Conservation (phyloP, 768 basidiomycete species). For the Bullera alba region DNA sequence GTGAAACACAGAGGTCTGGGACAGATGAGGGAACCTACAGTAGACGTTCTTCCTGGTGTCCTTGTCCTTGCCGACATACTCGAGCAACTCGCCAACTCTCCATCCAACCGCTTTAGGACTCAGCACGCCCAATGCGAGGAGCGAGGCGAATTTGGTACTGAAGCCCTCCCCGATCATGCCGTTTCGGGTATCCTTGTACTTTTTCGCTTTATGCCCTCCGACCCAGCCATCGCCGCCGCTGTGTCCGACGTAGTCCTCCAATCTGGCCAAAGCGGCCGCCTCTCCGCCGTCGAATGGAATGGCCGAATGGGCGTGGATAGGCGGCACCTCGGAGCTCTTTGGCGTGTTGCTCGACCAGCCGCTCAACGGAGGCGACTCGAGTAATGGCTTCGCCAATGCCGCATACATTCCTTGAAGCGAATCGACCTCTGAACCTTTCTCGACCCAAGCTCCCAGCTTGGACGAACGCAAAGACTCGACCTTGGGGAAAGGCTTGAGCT, state of each 20-base stretch:
- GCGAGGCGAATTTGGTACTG: slow-evolving; percentile 49
- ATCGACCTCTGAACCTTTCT: slow-evolving; percentile 10
- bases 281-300: slow-evolving; percentile 47
- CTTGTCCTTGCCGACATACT: slow-evolving; percentile 32
- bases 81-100: slow-evolving; percentile 32
- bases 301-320: slow-evolving; percentile 26
- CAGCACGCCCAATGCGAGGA: slow-evolving; percentile 45
- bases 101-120: slow-evolving; percentile 38
- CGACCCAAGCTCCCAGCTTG: slow-evolving; percentile 16
- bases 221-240: slow-evolving; percentile 11
- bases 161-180: slow-evolving; percentile 48
- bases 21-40: slow-evolving; percentile 27
- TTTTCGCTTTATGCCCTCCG: slow-evolving; percentile 32
- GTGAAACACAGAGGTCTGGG: not conserved
- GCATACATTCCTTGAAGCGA: slow-evolving; percentile 20
- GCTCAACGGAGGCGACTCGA: slow-evolving; percentile 31
- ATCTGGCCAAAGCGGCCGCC: slow-evolving; percentile 35
- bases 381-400: slow-evolving; percentile 30
- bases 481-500: slow-evolving; percentile 40
- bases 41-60: slow-evolving; percentile 45
- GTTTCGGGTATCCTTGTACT: slow-evolving; percentile 49
- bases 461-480: too few species aligned
- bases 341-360: slow-evolving; percentile 20
- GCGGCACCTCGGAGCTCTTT: slow-evolving; percentile 1
- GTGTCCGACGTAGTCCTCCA: slow-evolving; percentile 45